Percentiles rank a stretch among this genome's conserved stretches.
Conservation (phyloP, 73 alveolate species). For the Tetrahymena thermophila region DNA sequence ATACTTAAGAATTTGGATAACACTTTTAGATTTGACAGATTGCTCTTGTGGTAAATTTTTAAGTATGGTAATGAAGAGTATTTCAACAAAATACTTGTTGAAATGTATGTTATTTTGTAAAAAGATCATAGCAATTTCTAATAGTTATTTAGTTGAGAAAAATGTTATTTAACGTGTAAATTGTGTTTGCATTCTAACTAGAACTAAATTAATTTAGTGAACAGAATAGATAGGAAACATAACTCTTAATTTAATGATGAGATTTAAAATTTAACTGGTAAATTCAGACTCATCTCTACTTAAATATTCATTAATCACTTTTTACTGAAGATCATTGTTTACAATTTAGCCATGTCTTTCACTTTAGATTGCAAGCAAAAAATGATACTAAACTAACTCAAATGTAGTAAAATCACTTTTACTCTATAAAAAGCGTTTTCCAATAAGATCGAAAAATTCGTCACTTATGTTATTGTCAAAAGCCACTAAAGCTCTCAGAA, state of each 20-base stretch:
- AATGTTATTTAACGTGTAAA: neutral
- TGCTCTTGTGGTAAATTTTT: neutral
- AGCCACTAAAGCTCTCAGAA: neutral
- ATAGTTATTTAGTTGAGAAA: neutral
- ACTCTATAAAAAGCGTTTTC: neutral
- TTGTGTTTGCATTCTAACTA: neutral
- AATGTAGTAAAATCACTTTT: neutral
- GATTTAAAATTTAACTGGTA: neutral
- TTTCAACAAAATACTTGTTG: neutral
- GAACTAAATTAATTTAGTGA: neutral
- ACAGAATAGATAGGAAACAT: neutral
- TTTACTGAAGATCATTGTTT: neutral
- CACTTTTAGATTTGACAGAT: neutral
- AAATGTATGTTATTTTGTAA: neutral
- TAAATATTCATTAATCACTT: neutral
- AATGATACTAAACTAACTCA: neutral
- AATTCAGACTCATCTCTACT: neutral
- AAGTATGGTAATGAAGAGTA: neutral
- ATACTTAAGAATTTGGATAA: neutral
- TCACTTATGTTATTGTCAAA: neutral
- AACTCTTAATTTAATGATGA: neutral
- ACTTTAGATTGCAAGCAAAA: neutral
- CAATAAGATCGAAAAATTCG: neutral
- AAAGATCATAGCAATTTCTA: neutral
- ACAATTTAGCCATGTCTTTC: neutral